Evolutionary conservation across 345 rosid genomes (phyloP), one percentile per base, ranked within the genome.

Genomic region (Brassica rapa): DNA sequence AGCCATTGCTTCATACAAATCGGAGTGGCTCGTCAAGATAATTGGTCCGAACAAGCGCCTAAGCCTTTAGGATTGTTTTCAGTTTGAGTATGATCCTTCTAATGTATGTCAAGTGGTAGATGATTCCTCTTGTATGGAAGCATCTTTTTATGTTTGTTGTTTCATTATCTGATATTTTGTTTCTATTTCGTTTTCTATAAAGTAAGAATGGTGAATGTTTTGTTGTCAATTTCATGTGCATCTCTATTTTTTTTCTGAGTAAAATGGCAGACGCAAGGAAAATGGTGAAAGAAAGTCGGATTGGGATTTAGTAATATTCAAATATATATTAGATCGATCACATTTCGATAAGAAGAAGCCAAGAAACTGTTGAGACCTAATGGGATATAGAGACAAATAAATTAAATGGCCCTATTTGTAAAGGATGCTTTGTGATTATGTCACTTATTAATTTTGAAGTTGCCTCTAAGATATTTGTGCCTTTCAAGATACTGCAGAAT

Each of bases 21-120:
- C 60, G 24, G 24, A 53, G 62, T 76, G 62, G 73, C 79, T 76
- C 2, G 7, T 5, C 4, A 67, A 67, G 24, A 67, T 67, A 6
- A 27, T 19, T 59, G 32, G 68, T 41, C 23, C 0, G 2, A 67
- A 29, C 2, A 57, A 37, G 0, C 46, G 2, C 23, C 66, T 14
- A 37, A 75, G 5, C 29, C 32, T n/a, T 39, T 75, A 75, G 14
- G 41, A 37, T 0, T 39, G 1, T 23, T 35, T 66, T 4, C 2
- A 25, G 8, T 49, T 60, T 53, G 7, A 32, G n/a, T 46, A 6
- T 27, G 8, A 62, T 62, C 61, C 1, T 62, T 27, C 19, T 1
- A 1, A 6, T 73, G 61, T 29, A 4, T 73, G 49, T 46, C 32
- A 43, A 61, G 14, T 25, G 12, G 7, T 49, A 23, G 4, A 32